Evolutionary conservation across 768 basidiomycete species (phyloP), one percentile per base, ranked within the genome.

Genomic region (Leccinum boreale): DNA sequence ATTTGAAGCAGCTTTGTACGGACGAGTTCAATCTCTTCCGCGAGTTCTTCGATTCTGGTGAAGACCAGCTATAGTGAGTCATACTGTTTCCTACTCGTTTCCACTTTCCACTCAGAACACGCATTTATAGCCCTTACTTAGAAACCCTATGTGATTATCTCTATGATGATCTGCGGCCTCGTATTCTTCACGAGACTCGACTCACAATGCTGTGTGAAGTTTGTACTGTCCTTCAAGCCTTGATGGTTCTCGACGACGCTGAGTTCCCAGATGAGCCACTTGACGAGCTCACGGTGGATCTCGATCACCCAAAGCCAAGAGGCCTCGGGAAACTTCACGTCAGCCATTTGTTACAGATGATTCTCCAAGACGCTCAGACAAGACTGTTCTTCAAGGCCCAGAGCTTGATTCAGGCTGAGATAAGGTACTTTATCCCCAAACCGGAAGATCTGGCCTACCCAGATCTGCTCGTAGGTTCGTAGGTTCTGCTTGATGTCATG

Each of bases 351-450:
- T 74, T 98, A 49, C 84, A 89, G 67, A 92, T 94, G 85, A 87
- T 98, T 0, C 73, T 98, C 26, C 95, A 98, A 70, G 96, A 98
- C 68, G 94, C 95, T 1, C 96, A 98, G 77, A 98, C 97, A 12
- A 76, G 94, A 55, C 72, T 98, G 48, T 94, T 98, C 65, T 98
- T 98, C 81, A 90, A 97, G 70, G 95, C 95, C 6, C 95, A 98
- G 73, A 83, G 92, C 2, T 81, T 97, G 47, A 85, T 99, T 31
- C 90, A 94, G 67, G 82, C 84, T 31, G 96, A 98, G 52, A 92
- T 98, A 35, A 78, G 88, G 61, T 87, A 91, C 65, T 98, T 89
- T 70, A 79, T 80, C 1, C 87, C 93, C 0, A 89, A 84, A 60
- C 73, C 79, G 3, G 89, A 86, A 61, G 95, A 98, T 70, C 73